Evolutionary conservation across 768 basidiomycete genomes (phyloP), one percentile per base, ranked within the genome.

Genomic region (Naganishia onofrii): DNA sequence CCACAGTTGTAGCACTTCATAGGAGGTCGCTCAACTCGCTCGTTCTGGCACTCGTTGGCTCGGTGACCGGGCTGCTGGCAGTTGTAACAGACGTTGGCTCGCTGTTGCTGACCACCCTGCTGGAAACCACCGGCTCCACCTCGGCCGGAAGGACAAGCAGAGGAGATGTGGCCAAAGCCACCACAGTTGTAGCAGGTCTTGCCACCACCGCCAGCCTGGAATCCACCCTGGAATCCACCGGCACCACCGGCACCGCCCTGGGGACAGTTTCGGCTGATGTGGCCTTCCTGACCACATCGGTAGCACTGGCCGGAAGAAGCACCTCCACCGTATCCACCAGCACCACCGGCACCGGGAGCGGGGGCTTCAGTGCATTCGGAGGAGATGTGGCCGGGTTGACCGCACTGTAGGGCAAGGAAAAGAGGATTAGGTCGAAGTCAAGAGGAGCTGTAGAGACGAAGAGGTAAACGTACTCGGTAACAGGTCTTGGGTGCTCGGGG

Each of bases 251-350:
- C 71, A 68, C 72, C 76, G 73, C 75, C 78, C 72, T 65, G 72
- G 74, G 80, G 77, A 73, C 80, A 81, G 72, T 73, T 71, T 55
- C 80, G 74, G 72, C 77, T 74, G 75, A 80, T 77, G 58, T 66
- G 79, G 31, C 80, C 80, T 70, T 77, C 75, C 74, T 81, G 78
- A 66, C 80, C 80, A 68, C 80, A 81, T 71, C 73, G 67, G 77
- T 78, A 81, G 73, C 80, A 81, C 66, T 78, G 77, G 58, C 78
- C 78, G 67, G 72, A 72, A 46, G 58, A 74, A 53, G 67, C 75
- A 66, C 75, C 74, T 42, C 42, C 42, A 55, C 66, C 72, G 67
- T 42, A 67, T 51, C 69, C 73, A 68, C 73, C 75, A 48, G 58
- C 71, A 53, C 67, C 69, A 56, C 73, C 78, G 70, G 72, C 75